Evolutionary conservation across 2,329 filamentous ascomycete genomes (phyloP).

Genomic region (Chaetoscypha palmicola): DNA sequence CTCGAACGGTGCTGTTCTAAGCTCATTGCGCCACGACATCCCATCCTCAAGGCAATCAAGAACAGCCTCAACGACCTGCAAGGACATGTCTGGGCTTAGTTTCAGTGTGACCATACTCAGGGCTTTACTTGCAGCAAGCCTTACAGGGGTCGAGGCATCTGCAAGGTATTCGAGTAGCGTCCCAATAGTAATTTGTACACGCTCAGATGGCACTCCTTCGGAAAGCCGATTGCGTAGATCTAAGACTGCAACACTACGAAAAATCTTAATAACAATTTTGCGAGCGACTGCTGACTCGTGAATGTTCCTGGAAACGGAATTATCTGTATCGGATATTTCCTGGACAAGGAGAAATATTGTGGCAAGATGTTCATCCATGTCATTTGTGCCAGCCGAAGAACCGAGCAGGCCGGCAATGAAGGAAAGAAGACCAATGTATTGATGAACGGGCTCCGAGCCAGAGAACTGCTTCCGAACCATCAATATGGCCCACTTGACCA

Average conservation of each 20-base stretch:
- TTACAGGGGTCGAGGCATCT: conserved; percentile 86
- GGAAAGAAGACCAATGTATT: conserved; percentile 69
- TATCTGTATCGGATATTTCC: conserved; percentile 47
- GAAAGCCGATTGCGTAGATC: conserved; percentile 29
- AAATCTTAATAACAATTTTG: conserved; percentile 79
- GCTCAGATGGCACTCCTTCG: conserved; percentile 33
- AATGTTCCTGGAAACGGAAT: conserved; percentile 45
- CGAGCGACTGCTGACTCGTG: conserved; percentile 70
- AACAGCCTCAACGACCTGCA: conserved; percentile 81
- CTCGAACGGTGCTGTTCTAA: too few species aligned
- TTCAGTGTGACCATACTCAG: conserved; percentile 80
- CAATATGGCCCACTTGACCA: conserved; percentile 65
- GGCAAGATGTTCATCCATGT: conserved; percentile 61
- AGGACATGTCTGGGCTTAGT: conserved; percentile 71
- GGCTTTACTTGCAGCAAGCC: conserved; percentile 86
- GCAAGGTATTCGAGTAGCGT: conserved; percentile 70
- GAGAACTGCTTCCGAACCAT: conserved; percentile 44
- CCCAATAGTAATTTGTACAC: conserved; percentile 76
- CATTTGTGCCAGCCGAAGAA: conserved; percentile 63
- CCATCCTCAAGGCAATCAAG: conserved; percentile 55
- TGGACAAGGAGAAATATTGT: conserved; percentile 60
- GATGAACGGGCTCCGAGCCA: conserved; percentile 53
- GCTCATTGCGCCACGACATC: background rate
- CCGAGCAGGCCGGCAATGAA: conserved; percentile 70
- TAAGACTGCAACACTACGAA: conserved; percentile 65